Percentiles rank a stretch among this genome's conserved stretches.
Evolutionary conservation across 2,329 filamentous ascomycete genomes (phyloP).

Genomic region (Purpureocillium takamizusanense): DNA sequence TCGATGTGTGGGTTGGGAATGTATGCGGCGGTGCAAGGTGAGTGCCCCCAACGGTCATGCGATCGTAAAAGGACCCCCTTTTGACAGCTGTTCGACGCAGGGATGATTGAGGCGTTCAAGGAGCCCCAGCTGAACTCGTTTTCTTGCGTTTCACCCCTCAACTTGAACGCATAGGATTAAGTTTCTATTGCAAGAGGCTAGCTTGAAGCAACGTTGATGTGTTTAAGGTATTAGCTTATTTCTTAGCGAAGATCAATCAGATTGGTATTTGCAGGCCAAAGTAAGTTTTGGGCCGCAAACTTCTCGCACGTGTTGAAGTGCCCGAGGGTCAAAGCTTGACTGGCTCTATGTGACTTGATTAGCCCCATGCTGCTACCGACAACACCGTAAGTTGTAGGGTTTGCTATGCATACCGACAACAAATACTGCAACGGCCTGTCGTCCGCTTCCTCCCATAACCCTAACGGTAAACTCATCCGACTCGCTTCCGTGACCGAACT

Average conservation of each 20-base stretch:
- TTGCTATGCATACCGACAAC: not conserved
- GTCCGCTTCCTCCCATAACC: constrained; percentile 1
- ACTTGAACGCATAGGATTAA: constrained; percentile 3
- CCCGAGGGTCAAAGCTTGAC: too few relatives aligned
- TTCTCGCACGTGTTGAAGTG: too few relatives aligned
- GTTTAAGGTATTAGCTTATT: too few relatives aligned
- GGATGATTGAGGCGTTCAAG: constrained; percentile 8
- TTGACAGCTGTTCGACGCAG: constrained; percentile 1
- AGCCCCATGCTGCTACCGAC: too few relatives aligned
- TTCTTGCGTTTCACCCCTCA: constrained; percentile 9
- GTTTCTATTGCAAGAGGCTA: too few relatives aligned
- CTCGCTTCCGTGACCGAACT: not conserved
- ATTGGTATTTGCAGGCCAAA: too few relatives aligned
- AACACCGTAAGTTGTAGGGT: too few relatives aligned
- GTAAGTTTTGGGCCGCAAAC: too few relatives aligned
- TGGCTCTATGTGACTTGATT: too few relatives aligned
- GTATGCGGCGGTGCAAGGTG: constrained; percentile 8
- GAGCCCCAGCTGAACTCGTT: constrained; percentile 11
- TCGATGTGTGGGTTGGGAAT: constrained; percentile 7
- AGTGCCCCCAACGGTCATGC: not conserved
- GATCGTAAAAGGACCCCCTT: not conserved
- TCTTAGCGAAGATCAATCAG: too few relatives aligned
- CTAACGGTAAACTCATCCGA: not conserved
- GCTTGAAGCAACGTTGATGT: too few relatives aligned
- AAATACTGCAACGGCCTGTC: constrained; percentile 1